A percentile compares a stretch with the other conserved stretches of the same genome.
Conservation (phyloP, 352 stramenopile species). For the Elongisporangium undulatum region DNA sequence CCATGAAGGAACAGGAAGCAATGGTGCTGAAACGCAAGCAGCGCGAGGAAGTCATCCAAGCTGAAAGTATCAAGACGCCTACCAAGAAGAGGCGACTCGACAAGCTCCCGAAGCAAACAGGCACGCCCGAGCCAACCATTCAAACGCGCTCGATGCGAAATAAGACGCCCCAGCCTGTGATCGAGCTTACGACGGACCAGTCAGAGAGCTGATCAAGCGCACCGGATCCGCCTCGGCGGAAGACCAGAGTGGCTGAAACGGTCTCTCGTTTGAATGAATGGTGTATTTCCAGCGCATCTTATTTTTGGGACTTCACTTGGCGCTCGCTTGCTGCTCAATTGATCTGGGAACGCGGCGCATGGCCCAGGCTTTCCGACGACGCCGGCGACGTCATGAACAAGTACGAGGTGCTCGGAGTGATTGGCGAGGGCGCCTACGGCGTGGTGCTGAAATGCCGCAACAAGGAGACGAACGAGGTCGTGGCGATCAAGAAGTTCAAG, state of each 20-base stretch:
- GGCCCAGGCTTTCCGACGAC: neutral
- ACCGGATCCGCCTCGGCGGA: neutral
- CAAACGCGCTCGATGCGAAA: neutral
- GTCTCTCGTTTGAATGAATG: neutral
- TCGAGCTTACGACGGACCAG: neutral
- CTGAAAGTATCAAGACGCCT: too few species aligned
- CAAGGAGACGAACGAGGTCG: slow-evolving; percentile 95
- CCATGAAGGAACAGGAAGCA: too few species aligned
- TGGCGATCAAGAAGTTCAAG: slow-evolving; percentile 99
- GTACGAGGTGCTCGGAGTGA: slow-evolving; percentile 92
- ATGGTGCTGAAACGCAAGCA: too few species aligned
- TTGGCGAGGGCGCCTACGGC: slow-evolving; percentile 94
- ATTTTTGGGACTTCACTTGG: neutral
- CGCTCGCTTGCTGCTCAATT: neutral
- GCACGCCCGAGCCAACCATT: neutral
- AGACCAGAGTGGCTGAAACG: neutral
- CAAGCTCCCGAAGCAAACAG: too few species aligned
- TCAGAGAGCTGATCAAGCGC: neutral
- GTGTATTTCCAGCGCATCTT: neutral
- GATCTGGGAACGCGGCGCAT: neutral
- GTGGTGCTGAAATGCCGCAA: slow-evolving; percentile 92
- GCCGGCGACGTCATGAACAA: slow-evolving; percentile 80
- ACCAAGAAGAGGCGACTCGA: too few species aligned
- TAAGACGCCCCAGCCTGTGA: neutral
- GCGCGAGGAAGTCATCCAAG: too few species aligned